Base-by-base conservation (phyloP, 2,329 filamentous ascomycete species). In the Plenodomus biglobosus region DNA sequence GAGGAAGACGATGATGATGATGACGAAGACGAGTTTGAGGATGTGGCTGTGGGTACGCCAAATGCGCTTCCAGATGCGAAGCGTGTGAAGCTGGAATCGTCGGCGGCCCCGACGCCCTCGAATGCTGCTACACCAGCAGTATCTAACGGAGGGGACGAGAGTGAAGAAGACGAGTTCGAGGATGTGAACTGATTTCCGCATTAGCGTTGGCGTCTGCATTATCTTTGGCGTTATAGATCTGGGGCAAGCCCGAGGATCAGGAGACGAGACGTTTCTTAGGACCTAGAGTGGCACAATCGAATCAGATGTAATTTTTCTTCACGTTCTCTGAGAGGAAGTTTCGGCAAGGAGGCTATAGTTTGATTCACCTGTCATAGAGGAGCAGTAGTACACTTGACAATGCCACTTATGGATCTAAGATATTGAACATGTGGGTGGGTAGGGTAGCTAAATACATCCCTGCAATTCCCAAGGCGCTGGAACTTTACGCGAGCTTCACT, bases 71-170 rank as follows among this genome's bases (percentile, higher is more conserved):
- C 68, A 17, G 75, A 79, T 11, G 71, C 76, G 8, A 89, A 89
- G 74, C 81, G 81, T 53, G 76, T 83, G 38, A 85, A 84, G 68
- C 66, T 86, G 16, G 84, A 85, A 44, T 69, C 75, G 52, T 70
- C 75, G 8, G 66, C 65, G 3, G 61, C 69, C 8, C 62, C 68
- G 7, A 69, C 70, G 1, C 64, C 64, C 5, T 65, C 56, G 24
- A 65, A 60, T 24, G 56, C 58, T 17, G 62, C 58, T 2, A 71
- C 68, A 5, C 68, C 68, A 20, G 71, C 70, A 20, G 68, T 70
- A 10, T 72, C 74, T 1, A 67, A 75, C 36, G 75, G 71, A 19
- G 76, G 75, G 8, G 75, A 77, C 30, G 75, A 76, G 56, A 76
- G 71, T 18, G 72, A 75, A 19, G 73, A 77, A 45, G 70, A 77